These are phyloP conservation scores for Taiozyma sp. DNA, from an alignment of 1,139 yeast species.

Conservation along the genomic window DNA sequence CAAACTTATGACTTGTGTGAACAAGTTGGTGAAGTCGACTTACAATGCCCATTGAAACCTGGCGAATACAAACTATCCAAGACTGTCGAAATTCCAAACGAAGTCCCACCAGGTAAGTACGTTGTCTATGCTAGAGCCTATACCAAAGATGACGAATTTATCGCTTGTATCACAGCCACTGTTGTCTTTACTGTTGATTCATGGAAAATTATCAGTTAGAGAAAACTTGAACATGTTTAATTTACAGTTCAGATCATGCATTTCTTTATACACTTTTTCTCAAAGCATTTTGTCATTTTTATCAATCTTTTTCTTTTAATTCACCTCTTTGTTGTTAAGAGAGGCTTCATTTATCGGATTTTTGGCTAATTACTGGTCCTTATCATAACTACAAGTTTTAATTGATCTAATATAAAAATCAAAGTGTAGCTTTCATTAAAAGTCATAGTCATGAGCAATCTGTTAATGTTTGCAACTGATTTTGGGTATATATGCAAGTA, in stretches of 20 bases:
- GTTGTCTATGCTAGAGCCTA: constrained; percentile 83
- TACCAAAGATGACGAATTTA: constrained; percentile 71
- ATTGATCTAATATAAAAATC: not conserved
- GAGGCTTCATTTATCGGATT: not conserved
- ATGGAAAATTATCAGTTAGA: constrained; percentile 19
- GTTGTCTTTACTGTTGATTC: constrained; percentile 49
- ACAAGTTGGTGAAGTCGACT: constrained; percentile 73
- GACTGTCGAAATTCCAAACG: constrained; percentile 78
- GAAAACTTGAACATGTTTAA: not conserved
- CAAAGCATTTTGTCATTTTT: not conserved
- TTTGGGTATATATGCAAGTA: not conserved
- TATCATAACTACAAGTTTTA: not conserved
- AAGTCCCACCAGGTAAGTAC: constrained; percentile 94
- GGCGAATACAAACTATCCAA: constrained; percentile 67
- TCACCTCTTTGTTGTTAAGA: not conserved
- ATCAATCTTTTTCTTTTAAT: not conserved
- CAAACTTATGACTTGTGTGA: constrained; percentile 91
- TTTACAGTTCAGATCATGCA: not conserved
- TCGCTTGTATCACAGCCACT: constrained; percentile 81
- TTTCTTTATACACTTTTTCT: constrained; percentile 1
- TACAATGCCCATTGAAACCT: constrained; percentile 69
- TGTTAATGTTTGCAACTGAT: not conserved
- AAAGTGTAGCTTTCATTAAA: not conserved
- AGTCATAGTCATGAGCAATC: not conserved
- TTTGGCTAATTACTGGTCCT: not conserved